A percentile compares a stretch with the other conserved stretches of the same genome.
These are phyloP conservation scores for Alternaria novae-zelandiae DNA, from an alignment of 2,329 filamentous ascomycete species.

Conservation along the genomic window DNA sequence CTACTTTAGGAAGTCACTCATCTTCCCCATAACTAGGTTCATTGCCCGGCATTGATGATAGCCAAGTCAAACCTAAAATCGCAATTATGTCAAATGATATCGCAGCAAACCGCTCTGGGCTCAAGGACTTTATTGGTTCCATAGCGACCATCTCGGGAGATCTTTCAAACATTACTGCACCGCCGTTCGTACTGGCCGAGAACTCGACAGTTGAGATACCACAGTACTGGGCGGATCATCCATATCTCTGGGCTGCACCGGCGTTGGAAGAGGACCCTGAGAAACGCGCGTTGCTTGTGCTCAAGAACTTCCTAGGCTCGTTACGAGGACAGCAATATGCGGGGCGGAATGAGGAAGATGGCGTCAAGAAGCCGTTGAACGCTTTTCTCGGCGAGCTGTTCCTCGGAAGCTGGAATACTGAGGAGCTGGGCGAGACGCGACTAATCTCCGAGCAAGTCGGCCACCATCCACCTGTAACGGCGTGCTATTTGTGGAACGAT, in stretches of 20 bases:
- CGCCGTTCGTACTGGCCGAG: slow-evolving; percentile 54
- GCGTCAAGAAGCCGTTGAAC: slow-evolving; percentile 60
- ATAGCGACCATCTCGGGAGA: slow-evolving; percentile 56
- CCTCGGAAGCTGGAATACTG: slow-evolving; percentile 42
- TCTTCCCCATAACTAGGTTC: slow-evolving; percentile 2
- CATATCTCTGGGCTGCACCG: slow-evolving; percentile 54
- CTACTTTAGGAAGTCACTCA: background rate
- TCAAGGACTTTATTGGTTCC: slow-evolving; percentile 45
- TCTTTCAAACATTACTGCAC: slow-evolving; percentile 55
- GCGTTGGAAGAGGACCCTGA: slow-evolving; percentile 50
- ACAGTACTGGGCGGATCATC: slow-evolving; percentile 56
- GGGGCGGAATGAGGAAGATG: slow-evolving; percentile 50
- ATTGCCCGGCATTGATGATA: background rate
- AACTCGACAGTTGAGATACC: slow-evolving; percentile 56
- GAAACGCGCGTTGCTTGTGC: slow-evolving; percentile 52
- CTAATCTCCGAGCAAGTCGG: slow-evolving; percentile 55
- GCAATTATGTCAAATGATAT: slow-evolving; percentile 28
- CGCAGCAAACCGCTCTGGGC: slow-evolving; percentile 35
- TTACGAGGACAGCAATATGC: slow-evolving; percentile 58
- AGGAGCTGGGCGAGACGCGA: slow-evolving; percentile 48
- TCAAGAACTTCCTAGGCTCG: slow-evolving; percentile 58
- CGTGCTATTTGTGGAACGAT: slow-evolving; percentile 56
- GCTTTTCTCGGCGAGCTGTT: slow-evolving; percentile 59
- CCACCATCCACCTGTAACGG: slow-evolving; percentile 56
- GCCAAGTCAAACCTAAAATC: background rate